Conservation (phyloP, 1,139 yeast species). For the Taphrina sp. region DNA sequence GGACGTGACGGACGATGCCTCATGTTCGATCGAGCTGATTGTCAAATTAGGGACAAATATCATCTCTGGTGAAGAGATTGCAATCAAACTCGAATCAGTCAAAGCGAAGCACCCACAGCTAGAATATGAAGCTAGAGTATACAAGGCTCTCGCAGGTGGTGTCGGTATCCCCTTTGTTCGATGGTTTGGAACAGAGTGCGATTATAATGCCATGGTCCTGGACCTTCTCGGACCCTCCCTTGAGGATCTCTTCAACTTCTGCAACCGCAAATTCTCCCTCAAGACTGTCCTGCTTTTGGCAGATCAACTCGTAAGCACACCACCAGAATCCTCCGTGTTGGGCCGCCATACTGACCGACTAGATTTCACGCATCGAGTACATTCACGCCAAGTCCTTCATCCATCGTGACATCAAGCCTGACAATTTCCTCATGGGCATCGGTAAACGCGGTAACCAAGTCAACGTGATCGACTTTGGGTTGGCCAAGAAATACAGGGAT, state of each 20-base stretch:
- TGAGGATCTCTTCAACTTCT: constrained; percentile 93
- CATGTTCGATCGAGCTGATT: too few relatives aligned
- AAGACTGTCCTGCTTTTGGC: constrained; percentile 91
- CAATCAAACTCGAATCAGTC: constrained; percentile 86
- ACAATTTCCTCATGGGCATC: constrained; percentile 93
- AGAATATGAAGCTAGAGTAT: constrained; percentile 91
- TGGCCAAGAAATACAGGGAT: constrained; percentile 94
- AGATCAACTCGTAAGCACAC: constrained; percentile 61
- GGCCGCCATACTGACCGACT: background rate
- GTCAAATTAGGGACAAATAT: constrained; percentile 73
- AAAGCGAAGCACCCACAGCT: constrained; percentile 94
- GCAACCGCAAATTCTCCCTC: constrained; percentile 87
- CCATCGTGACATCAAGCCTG: constrained; percentile 87
- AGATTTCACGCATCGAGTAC: constrained; percentile 84
- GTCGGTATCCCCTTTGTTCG: constrained; percentile 96
- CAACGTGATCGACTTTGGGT: constrained; percentile 93
- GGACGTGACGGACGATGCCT: too few relatives aligned
- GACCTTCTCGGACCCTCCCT: constrained; percentile 93
- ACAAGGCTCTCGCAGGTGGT: constrained; percentile 87
- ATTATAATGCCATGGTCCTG: constrained; percentile 94
- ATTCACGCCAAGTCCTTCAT: constrained; percentile 94
- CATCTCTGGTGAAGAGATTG: constrained; percentile 95
- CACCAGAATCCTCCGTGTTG: background rate
- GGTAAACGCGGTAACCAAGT: constrained; percentile 95
- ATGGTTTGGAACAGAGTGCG: constrained; percentile 97